Conservation (phyloP, 495 filamentous ascomycete species). For the Podospora pseudoanserina region DNA sequence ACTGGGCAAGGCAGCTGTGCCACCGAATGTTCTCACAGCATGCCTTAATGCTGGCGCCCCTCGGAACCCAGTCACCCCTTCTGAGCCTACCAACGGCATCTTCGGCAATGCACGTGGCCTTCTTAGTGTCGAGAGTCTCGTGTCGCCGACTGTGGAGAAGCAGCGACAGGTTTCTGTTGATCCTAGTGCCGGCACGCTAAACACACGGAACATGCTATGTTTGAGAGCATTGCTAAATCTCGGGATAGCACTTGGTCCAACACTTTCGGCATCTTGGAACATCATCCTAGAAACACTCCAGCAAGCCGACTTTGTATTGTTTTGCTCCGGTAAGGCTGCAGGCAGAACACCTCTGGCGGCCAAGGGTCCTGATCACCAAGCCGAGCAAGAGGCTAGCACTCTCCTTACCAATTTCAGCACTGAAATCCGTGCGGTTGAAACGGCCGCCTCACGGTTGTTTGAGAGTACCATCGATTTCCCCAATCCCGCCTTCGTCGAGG, state of each 20-base stretch:
- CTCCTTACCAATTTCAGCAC: slow-evolving; percentile 63
- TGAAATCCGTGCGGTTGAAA: slow-evolving; percentile 83
- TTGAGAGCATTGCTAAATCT: slow-evolving; percentile 86
- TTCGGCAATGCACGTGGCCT: slow-evolving; percentile 62
- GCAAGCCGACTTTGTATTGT: slow-evolving; percentile 83
- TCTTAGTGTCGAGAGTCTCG: slow-evolving; percentile 60
- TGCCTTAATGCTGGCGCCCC: slow-evolving; percentile 48
- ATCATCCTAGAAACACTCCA: slow-evolving; percentile 89
- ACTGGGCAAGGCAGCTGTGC: slow-evolving; percentile 86
- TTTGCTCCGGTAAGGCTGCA: slow-evolving; percentile 50
- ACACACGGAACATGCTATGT: slow-evolving; percentile 84
- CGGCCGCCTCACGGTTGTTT: slow-evolving; percentile 80
- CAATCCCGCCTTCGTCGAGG: slow-evolving; percentile 70
- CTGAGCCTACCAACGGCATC: slow-evolving; percentile 50
- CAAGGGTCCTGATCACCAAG: slow-evolving; percentile 40
- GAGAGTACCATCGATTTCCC: slow-evolving; percentile 89
- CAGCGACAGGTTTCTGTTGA: slow-evolving; percentile 53
- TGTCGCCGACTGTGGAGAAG: slow-evolving; percentile 48
- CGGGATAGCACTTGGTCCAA: slow-evolving; percentile 90
- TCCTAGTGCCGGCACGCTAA: slow-evolving; percentile 55
- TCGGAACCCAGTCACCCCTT: slow-evolving; percentile 33
- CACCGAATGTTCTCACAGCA: slow-evolving; percentile 65
- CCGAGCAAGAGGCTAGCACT: slow-evolving; percentile 43
- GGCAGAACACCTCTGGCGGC: slow-evolving; percentile 44
- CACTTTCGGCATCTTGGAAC: slow-evolving; percentile 76